These are phyloP conservation scores for Elaphomyces granulatus DNA, from an alignment of 495 filamentous ascomycete species.

Conservation along the genomic window DNA sequence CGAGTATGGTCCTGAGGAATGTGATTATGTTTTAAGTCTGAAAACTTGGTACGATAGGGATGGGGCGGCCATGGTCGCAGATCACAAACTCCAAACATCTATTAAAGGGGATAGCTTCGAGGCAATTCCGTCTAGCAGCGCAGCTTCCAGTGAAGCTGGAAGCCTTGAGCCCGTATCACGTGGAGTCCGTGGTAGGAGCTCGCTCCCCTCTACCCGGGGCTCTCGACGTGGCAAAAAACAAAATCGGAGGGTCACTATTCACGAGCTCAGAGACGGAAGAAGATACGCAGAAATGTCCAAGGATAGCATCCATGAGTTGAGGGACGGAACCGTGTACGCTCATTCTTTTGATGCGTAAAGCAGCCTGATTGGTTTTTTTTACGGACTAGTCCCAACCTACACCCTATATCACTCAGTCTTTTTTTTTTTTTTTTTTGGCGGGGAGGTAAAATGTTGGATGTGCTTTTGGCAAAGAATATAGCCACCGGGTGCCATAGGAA, in stretches of 20 bases:
- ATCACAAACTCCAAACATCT: slow-evolving; percentile 25
- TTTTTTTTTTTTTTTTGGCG: too few species aligned
- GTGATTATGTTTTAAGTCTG: slow-evolving; percentile 37
- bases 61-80: slow-evolving; percentile 24
- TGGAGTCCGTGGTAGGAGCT: slow-evolving; percentile 10
- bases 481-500: too few species aligned
- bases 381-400: too few species aligned
- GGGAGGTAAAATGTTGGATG: too few species aligned
- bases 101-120: slow-evolving; percentile 25
- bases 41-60: slow-evolving; percentile 29
- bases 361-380: too few species aligned
- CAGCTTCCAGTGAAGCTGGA: slow-evolving; percentile 22
- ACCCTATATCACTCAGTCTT: too few species aligned
- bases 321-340: slow-evolving; percentile 33
- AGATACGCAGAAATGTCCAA: slow-evolving; percentile 28
- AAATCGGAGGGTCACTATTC: slow-evolving; percentile 26
- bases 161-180: slow-evolving; percentile 16
- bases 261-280: slow-evolving; percentile 31
- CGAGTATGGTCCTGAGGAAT: slow-evolving; percentile 47
- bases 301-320: slow-evolving; percentile 30
- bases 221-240: slow-evolving; percentile 21
- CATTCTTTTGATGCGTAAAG: slow-evolving; percentile 15
- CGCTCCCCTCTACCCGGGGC: slow-evolving; percentile 14
- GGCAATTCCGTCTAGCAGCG: slow-evolving; percentile 17
- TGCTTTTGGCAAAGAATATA: too few species aligned